These are phyloP conservation scores for Lachnellula willkommii DNA, from an alignment of 2,329 filamentous ascomycete genomes.

Conservation along the genomic window DNA sequence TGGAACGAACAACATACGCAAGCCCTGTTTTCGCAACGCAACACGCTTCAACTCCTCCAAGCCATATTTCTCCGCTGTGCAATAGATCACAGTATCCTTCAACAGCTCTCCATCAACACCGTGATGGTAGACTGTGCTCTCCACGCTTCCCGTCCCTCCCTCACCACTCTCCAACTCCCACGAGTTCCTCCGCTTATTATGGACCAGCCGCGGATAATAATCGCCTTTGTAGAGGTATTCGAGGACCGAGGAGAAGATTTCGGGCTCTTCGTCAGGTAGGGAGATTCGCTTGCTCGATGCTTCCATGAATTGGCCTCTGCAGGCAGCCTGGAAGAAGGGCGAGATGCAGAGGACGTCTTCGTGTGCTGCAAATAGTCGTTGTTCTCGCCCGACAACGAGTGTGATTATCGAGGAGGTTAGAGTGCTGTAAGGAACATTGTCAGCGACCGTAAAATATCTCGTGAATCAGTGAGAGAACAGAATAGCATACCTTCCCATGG, in stretches of 20 bases:
- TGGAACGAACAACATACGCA: constrained; percentile 36
- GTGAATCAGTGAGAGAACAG: background rate
- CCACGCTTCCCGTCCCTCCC: constrained; percentile 53
- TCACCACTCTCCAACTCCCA: constrained; percentile 68
- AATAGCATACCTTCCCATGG: constrained; percentile 22
- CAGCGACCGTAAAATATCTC: constrained; percentile 10
- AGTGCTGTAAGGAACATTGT: constrained; percentile 21
- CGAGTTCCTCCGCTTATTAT: constrained; percentile 78
- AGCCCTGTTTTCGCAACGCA: constrained; percentile 87
- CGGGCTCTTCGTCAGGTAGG: constrained; percentile 73
- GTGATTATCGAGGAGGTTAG: constrained; percentile 71
- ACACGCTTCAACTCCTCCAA: constrained; percentile 89
- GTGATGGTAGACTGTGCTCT: constrained; percentile 73
- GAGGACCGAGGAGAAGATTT: constrained; percentile 88
- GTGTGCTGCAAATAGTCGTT: constrained; percentile 89
- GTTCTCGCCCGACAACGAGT: constrained; percentile 75
- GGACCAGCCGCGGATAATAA: constrained; percentile 73
- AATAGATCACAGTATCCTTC: constrained; percentile 92
- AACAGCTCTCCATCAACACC: constrained; percentile 72
- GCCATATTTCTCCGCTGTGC: constrained; percentile 82
- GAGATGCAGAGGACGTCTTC: constrained; percentile 85
- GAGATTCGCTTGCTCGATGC: constrained; percentile 72
- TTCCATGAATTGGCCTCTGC: constrained; percentile 68
- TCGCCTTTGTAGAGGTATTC: constrained; percentile 75
- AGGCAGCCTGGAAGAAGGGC: constrained; percentile 71